A percentile compares a stretch with the other conserved stretches of the same genome.
phyloP scores from a whole-genome alignment of 768 basidiomycete species.

The Rhodocollybia butyracea region DNA sequence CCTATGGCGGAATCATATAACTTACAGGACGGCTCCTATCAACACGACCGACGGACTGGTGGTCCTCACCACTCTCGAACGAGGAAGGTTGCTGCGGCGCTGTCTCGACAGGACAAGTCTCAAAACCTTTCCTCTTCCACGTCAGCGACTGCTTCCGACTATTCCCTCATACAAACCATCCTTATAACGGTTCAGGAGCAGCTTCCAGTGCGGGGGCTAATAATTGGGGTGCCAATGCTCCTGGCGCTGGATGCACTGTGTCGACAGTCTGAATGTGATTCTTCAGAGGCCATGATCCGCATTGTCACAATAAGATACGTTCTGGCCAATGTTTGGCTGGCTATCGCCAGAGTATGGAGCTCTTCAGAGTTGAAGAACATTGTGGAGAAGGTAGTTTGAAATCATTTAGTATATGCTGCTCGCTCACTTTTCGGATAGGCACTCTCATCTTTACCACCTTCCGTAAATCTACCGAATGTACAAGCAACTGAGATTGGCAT shows the following conservation, averaged over 20 bases:
- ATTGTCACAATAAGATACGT: conserved; percentile 58
- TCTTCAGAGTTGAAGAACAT: conserved; percentile 48
- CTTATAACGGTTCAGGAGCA: conserved; percentile 66
- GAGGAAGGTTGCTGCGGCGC: conserved; percentile 54
- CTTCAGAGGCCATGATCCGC: conserved; percentile 38
- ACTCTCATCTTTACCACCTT: conserved; percentile 36
- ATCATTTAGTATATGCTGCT: conserved; percentile 1
- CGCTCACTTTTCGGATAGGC: conserved; percentile 31
- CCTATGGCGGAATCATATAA: conserved; percentile 23
- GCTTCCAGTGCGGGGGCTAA: conserved; percentile 69
- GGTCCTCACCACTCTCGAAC: conserved; percentile 44
- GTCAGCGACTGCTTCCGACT: conserved; percentile 69
- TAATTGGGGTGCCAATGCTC: conserved; percentile 84
- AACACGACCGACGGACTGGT: conserved; percentile 44
- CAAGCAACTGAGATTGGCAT: conserved; percentile 32
- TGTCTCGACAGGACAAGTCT: conserved; percentile 48
- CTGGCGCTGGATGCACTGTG: conserved; percentile 63
- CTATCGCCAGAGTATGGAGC: conserved; percentile 71
- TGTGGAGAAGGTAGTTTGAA: conserved; percentile 50
- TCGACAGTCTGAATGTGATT: conserved; percentile 36
- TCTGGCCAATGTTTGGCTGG: conserved; percentile 61
- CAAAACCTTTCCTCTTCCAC: conserved; percentile 38
- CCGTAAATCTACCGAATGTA: conserved; percentile 34
- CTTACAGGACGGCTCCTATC: conserved; percentile 25
- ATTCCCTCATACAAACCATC: conserved; percentile 65